A percentile compares a stretch with the other conserved stretches of the same genome.
Conservation (phyloP, 768 basidiomycete genomes). For the Collybia sordida region DNA sequence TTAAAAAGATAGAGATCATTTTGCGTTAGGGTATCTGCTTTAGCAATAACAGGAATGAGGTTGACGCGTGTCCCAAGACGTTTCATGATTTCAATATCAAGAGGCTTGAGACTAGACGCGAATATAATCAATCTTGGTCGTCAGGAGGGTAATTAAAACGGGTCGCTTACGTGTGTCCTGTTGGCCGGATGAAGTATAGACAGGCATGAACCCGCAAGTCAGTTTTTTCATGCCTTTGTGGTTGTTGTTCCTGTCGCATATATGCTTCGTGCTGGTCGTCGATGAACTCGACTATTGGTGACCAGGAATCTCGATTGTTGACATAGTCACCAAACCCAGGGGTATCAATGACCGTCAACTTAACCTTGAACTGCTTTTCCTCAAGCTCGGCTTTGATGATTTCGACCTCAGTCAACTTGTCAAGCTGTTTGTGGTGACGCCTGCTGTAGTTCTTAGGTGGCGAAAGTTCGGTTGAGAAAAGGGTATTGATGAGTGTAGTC, state of each 20-base stretch:
- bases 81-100: conserved; percentile 99
- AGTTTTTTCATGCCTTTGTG: conserved; percentile 90
- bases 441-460: conserved; percentile 85
- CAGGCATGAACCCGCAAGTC: conserved; percentile 97
- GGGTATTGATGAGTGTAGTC: conserved; percentile 97
- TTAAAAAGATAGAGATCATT: conserved; percentile 91
- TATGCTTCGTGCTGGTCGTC: conserved; percentile 95
- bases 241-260: conserved; percentile 99
- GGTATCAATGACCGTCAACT: conserved; percentile 98
- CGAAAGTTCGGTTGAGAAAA: conserved; percentile 97
- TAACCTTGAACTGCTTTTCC: conserved; percentile 99
- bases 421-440: conserved; percentile 93
- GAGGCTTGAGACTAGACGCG: conserved; percentile 76
- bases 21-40: conserved; percentile 96
- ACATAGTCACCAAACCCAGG: conserved; percentile 99
- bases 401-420: conserved; percentile 98
- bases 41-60: conserved; percentile 95
- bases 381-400: conserved; percentile 99
- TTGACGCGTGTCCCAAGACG: conserved; percentile 97
- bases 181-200: conserved; percentile 94
- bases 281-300: conserved; percentile 97
- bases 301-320: conserved; percentile 99
- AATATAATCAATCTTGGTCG: background rate
- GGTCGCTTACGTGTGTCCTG: conserved; percentile 86
- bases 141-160: conserved; percentile 1